Conservation (phyloP, 2,329 filamentous ascomycete species). For the Aspergillus carbonarius region DNA sequence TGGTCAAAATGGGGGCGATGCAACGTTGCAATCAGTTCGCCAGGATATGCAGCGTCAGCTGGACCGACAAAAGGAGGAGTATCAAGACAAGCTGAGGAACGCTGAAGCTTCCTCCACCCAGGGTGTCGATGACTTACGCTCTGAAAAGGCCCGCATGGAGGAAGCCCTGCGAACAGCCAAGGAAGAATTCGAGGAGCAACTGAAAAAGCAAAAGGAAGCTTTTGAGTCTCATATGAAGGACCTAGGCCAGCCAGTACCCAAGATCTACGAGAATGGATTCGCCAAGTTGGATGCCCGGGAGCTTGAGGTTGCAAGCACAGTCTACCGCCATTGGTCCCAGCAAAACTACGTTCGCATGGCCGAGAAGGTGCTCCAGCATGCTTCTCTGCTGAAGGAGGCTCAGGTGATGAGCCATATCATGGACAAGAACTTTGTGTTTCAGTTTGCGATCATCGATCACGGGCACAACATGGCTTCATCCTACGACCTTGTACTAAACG, state of each 20-base stretch:
- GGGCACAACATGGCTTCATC: constrained; percentile 89
- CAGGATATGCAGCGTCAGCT: constrained; percentile 83
- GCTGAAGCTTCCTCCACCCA: constrained; percentile 69
- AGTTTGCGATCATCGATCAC: constrained; percentile 86
- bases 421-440: constrained; percentile 88
- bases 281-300: constrained; percentile 68
- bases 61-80: constrained; percentile 81
- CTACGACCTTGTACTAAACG: constrained; percentile 94
- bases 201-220: constrained; percentile 77
- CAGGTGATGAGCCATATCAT: constrained; percentile 98
- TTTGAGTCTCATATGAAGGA: constrained; percentile 83
- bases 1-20: constrained; percentile 41
- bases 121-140: constrained; percentile 78
- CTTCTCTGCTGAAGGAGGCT: constrained; percentile 85
- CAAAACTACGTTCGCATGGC: constrained; percentile 92
- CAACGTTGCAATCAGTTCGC: constrained; percentile 69
- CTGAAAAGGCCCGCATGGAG: constrained; percentile 83
- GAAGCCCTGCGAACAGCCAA: constrained; percentile 74
- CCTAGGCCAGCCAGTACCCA: constrained; percentile 61
- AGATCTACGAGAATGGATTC: constrained; percentile 46
- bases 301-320: constrained; percentile 65
- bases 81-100: constrained; percentile 70
- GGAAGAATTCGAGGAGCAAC: constrained; percentile 82
- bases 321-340: constrained; percentile 73
- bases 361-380: constrained; percentile 84